Percentiles rank a stretch among this genome's conserved stretches.
These are phyloP conservation scores for Lodderomyces orthopsilosis DNA, from an alignment of 1,139 yeast species.

Conservation along the genomic window DNA sequence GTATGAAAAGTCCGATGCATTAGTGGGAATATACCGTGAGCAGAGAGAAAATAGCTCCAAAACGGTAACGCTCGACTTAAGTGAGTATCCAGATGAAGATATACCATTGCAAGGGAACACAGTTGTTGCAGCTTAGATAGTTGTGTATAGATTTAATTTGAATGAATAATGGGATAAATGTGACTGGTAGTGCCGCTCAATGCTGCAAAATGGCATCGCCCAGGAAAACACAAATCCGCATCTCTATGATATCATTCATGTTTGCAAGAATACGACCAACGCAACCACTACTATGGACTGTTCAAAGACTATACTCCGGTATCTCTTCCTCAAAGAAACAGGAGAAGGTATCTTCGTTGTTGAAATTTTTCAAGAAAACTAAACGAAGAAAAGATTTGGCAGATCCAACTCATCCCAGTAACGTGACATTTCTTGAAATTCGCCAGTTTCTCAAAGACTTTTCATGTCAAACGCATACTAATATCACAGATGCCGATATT, in stretches of 20 bases:
- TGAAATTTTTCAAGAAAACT: conserved; percentile 10
- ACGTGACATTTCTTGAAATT: conserved; percentile 10
- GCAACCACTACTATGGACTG: not conserved
- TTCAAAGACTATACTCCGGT: not conserved
- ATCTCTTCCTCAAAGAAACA: not conserved
- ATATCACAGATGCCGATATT: conserved; percentile 17
- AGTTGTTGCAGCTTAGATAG: conserved; percentile 10
- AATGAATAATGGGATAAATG: not conserved
- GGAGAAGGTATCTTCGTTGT: conserved; percentile 4
- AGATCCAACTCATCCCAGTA: conserved; percentile 15
- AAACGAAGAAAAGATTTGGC: conserved; percentile 13
- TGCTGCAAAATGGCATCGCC: not conserved
- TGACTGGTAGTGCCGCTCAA: not conserved
- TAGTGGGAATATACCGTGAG: conserved; percentile 91
- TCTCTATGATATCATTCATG: not conserved
- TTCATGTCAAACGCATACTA: conserved; percentile 6
- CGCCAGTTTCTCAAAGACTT: conserved; percentile 17
- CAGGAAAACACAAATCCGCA: not conserved
- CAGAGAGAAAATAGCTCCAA: conserved; percentile 74
- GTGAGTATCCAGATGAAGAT: conserved; percentile 53
- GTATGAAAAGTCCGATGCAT: conserved; percentile 84
- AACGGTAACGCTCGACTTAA: conserved; percentile 71
- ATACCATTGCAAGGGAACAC: conserved; percentile 15
- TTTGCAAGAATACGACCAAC: conserved; percentile 3
- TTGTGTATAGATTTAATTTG: not conserved